These are phyloP conservation scores for Biancaea sappan DNA, from an alignment of 306 rosid genomes.

Conservation along the genomic window DNA sequence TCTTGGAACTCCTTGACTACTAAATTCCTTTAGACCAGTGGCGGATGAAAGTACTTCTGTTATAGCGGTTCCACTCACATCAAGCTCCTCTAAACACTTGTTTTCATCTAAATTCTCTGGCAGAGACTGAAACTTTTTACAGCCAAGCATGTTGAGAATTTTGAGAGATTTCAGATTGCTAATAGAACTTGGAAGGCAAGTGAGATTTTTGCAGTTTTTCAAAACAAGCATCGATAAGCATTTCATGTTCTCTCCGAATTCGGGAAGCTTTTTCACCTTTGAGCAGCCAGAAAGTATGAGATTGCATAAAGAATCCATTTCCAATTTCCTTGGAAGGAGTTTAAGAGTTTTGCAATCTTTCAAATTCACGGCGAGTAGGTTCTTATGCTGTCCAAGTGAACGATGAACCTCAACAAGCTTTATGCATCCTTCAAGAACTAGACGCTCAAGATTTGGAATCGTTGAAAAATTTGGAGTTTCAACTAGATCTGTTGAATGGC, in stretches of 20 bases:
- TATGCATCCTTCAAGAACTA: conserved; percentile 42
- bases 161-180: conserved; percentile 33
- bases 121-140: conserved; percentile 25
- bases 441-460: conserved; percentile 39
- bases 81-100: conserved; percentile 32
- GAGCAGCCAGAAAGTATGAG: conserved; percentile 41
- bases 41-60: conserved; percentile 26
- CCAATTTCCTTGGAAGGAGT: conserved; percentile 38
- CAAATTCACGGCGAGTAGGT: conserved; percentile 27
- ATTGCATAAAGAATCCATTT: conserved; percentile 32
- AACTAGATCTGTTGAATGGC: conserved; percentile 25
- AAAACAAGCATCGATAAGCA: not conserved
- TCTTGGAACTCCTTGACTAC: not conserved
- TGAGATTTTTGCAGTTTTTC: conserved; percentile 29
- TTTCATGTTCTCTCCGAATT: conserved; percentile 37
- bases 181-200: conserved; percentile 32
- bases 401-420: conserved; percentile 35
- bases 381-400: conserved; percentile 33
- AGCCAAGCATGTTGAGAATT: conserved; percentile 36
- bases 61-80: conserved; percentile 28
- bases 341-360: conserved; percentile 46
- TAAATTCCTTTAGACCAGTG: not conserved
- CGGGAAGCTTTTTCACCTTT: conserved; percentile 30
- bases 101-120: conserved; percentile 34
- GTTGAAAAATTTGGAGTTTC: conserved; percentile 24